Conservation (phyloP, 306 rosid species). For the Gynostemma pentaphyllum region DNA sequence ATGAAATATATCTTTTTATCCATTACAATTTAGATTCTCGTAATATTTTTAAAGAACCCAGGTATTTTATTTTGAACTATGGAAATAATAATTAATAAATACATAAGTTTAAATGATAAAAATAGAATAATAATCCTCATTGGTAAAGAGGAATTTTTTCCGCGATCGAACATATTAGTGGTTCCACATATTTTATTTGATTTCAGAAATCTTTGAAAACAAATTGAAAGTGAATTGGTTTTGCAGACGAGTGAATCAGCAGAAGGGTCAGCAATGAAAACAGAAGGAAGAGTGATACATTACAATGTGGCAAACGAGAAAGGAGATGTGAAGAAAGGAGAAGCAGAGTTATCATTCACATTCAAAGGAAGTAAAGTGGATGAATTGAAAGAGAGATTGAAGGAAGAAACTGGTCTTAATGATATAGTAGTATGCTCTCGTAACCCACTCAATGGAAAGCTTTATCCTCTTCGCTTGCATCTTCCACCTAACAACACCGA, state of each 20-base stretch:
- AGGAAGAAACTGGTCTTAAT: slow-evolving; percentile 36
- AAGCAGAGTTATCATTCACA: slow-evolving; percentile 27
- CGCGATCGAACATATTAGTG: too few species aligned
- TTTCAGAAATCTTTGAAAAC: neutral
- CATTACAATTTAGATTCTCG: too few species aligned
- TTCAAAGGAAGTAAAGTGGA: slow-evolving; percentile 48
- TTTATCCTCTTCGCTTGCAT: slow-evolving; percentile 68
- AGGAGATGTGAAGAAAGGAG: slow-evolving; percentile 29
- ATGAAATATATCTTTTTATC: too few species aligned
- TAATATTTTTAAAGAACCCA: too few species aligned
- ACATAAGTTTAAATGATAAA: too few species aligned
- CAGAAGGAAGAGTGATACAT: slow-evolving; percentile 50
- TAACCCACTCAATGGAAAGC: slow-evolving; percentile 62
- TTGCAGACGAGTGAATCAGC: slow-evolving; percentile 12
- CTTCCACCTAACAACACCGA: slow-evolving; percentile 66
- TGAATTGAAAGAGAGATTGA: slow-evolving; percentile 41
- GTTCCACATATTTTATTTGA: too few species aligned
- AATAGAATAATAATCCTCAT: too few species aligned
- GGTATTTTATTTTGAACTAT: too few species aligned
- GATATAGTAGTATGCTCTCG: slow-evolving; percentile 57
- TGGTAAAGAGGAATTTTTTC: too few species aligned
- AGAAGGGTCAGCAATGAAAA: slow-evolving; percentile 19
- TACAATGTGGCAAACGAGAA: slow-evolving; percentile 47
- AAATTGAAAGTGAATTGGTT: neutral
- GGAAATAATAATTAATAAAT: too few species aligned